These are phyloP conservation scores for Comarum palustre DNA, from an alignment of 306 rosid species.

Conservation along the genomic window DNA sequence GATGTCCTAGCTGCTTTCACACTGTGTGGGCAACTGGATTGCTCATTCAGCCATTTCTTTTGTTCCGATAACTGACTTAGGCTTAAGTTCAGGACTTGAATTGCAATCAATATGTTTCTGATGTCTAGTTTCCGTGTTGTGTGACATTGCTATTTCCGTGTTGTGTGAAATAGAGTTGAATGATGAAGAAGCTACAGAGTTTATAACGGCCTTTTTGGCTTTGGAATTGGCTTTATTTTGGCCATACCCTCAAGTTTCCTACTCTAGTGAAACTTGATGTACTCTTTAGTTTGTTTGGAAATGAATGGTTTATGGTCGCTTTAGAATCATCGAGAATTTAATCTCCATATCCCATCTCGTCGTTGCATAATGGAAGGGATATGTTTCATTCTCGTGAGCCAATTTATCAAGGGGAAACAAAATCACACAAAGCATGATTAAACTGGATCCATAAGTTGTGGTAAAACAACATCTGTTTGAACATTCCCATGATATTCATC, in stretches of 20 bases:
- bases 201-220: not conserved
- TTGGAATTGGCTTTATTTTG: not conserved
- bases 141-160: not conserved
- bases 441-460: not conserved
- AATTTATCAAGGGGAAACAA: not conserved
- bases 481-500: not conserved
- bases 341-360: not conserved
- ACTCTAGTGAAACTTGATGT: not conserved
- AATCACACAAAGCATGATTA: not conserved
- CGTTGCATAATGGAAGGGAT: not conserved
- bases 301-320: too few relatives aligned
- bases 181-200: not conserved
- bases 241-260: not conserved
- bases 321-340: too few relatives aligned
- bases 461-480: not conserved
- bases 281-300: not conserved
- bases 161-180: not conserved
- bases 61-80: not conserved
- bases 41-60: not conserved
- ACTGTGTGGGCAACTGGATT: not conserved
- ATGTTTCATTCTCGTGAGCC: not conserved
- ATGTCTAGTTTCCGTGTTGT: not conserved
- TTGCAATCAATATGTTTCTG: not conserved
- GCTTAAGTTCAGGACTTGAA: not conserved
- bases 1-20: not conserved